Evolutionary conservation across 805 yeast species (phyloP), one percentile per base, ranked within the genome.

Genomic region (Kuraishia piskuri): DNA sequence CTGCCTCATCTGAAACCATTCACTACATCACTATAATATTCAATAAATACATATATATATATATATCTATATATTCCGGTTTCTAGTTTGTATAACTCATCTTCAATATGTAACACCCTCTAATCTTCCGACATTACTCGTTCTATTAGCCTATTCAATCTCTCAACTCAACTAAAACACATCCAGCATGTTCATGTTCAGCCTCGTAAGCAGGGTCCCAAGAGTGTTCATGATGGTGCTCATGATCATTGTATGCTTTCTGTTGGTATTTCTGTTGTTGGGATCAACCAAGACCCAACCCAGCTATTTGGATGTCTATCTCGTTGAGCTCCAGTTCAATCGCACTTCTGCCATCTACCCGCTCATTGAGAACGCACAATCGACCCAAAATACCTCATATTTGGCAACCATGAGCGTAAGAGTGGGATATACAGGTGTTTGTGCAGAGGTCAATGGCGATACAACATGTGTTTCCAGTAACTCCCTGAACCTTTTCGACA

Each of bases 361-460:
- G 10, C 64, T 73, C 49, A 70, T 80, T 24, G 58, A 71, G 55
- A 58, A 66, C 0, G 73, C 77, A 0, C 75, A 74, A 54, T 56
- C 58, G 1, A 51, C 61, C 2, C 57, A 64, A 23, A 69, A 70
- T 49, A 53, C 66, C 3, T 60, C 74, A 0, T 70, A 68, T 2
- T 60, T 76, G 22, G 66, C 75, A 12, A 61, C 66, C 2, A 68
- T 83, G 63, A 57, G 66, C 4, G 74, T 84, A 2, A 70, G 70
- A 47, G 74, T 81, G 9, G 85, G 86, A 8, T 83, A 82, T 58
- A 58, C 80, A 58, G 82, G 84, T 1, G 65, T 82, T 23, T 85
- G 90, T 62, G 65, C 82, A 3, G 71, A 48, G 6, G 55, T 68
- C 0, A 61, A 63, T 24, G 67, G 66, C 17, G 55, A 60, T 2